Percentiles rank a stretch among this genome's conserved stretches.
Evolutionary conservation across 2,329 filamentous ascomycete genomes (phyloP).

Genomic region (Aspergillus jensenii): DNA sequence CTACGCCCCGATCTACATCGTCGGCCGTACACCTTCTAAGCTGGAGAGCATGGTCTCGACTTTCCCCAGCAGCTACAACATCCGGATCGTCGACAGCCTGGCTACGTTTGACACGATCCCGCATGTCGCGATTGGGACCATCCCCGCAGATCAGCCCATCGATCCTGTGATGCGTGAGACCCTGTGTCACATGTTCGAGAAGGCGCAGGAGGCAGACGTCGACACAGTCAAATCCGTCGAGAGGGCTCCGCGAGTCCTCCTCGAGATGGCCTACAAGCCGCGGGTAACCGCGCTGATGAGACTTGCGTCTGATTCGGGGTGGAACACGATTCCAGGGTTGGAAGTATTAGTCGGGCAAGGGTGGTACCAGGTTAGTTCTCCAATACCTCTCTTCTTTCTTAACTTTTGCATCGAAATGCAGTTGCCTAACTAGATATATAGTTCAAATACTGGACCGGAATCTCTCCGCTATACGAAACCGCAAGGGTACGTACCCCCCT

Average conservation of each 20-base stretch:
- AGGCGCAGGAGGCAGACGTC: constrained; percentile 49
- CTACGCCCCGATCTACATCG: constrained; percentile 81
- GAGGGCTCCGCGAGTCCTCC: constrained; percentile 59
- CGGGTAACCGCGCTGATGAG: constrained; percentile 79
- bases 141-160: constrained; percentile 83
- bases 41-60: constrained; percentile 65
- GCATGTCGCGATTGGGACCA: constrained; percentile 79
- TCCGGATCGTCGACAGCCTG: constrained; percentile 61
- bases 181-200: constrained; percentile 55
- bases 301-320: constrained; percentile 73
- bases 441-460: constrained; percentile 84
- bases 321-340: constrained; percentile 80
- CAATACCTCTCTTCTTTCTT: constrained; percentile 8
- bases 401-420: not conserved
- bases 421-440: constrained; percentile 33
- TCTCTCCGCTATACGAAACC: constrained; percentile 69
- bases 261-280: constrained; percentile 98
- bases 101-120: constrained; percentile 57
- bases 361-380: constrained; percentile 68
- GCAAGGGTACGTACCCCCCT: constrained; percentile 52
- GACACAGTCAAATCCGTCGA: constrained; percentile 33
- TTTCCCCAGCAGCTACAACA: constrained; percentile 72
- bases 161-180: constrained; percentile 68
- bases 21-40: constrained; percentile 72
- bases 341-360: constrained; percentile 89